phyloP scores from a whole-genome alignment of 2,329 filamentous ascomycete species.

The Microcyclospora tardicrescens region DNA sequence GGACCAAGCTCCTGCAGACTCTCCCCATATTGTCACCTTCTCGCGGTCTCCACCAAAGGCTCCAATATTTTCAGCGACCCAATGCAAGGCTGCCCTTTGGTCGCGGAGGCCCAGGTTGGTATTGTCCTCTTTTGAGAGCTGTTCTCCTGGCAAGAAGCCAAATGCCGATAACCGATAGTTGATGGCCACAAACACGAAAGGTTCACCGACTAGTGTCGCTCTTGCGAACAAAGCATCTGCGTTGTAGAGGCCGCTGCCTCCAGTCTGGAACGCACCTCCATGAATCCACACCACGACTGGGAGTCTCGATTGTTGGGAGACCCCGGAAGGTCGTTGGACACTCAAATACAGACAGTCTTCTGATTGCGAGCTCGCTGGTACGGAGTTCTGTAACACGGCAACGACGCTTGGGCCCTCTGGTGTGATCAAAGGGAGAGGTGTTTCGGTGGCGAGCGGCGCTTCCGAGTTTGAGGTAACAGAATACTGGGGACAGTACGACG shows the following conservation, averaged over 20 bases:
- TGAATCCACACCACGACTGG: background rate
- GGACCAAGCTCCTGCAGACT: constrained; percentile 15
- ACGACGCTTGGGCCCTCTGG: too few relatives aligned
- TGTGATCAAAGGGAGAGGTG: too few relatives aligned
- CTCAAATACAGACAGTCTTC: constrained; percentile 1
- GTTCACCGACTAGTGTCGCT: constrained; percentile 1
- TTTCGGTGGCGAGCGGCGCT: background rate
- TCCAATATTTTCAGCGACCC: constrained; percentile 38
- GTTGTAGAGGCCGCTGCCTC: background rate
- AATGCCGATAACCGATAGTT: constrained; percentile 33
- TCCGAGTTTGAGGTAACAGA: background rate
- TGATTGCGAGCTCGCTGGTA: too few relatives aligned
- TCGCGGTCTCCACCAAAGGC: constrained; percentile 36
- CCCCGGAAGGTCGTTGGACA: background rate
- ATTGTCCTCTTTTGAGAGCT: constrained; percentile 13
- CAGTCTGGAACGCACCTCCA: background rate
- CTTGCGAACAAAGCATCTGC: background rate
- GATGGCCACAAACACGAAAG: constrained; percentile 12
- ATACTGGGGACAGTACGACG: background rate
- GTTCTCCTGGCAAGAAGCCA: constrained; percentile 27
- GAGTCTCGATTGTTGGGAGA: background rate
- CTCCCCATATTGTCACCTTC: constrained; percentile 16
- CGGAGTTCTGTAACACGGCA: constrained; percentile 23
- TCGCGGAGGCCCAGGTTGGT: constrained; percentile 41
- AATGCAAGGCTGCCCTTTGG: constrained; percentile 41